Percentiles rank a stretch among this genome's conserved stretches.
Evolutionary conservation across 73 alveolate species (phyloP).

Genomic region (Paramecium caudatum): DNA sequence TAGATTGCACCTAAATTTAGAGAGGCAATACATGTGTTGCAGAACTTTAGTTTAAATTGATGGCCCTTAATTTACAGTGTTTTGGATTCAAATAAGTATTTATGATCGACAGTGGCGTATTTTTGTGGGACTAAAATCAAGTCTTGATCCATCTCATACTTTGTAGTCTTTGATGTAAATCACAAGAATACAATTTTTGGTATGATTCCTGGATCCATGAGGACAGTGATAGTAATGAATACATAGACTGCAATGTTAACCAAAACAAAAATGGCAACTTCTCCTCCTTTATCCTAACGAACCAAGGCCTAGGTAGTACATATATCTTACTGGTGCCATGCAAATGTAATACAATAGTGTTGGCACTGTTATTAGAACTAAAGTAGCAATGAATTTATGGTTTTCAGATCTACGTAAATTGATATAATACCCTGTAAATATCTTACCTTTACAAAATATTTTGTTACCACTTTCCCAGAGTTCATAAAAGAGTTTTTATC

Average conservation of each 20-base stretch:
- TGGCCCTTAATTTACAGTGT: constrained; percentile 43
- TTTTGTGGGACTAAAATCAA: constrained; percentile 68
- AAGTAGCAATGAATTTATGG: constrained; percentile 71
- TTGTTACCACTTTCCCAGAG: constrained; percentile 73
- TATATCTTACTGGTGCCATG: constrained; percentile 66
- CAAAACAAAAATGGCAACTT: constrained; percentile 36
- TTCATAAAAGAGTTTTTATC: constrained; percentile 56
- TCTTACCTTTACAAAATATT: constrained; percentile 60
- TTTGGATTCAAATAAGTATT: constrained; percentile 46
- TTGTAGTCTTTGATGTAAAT: constrained; percentile 15
- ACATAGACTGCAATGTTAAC: constrained; percentile 7
- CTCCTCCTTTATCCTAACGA: background rate
- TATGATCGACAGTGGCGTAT: constrained; percentile 2
- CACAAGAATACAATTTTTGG: constrained; percentile 71
- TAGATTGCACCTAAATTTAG: constrained; percentile 77
- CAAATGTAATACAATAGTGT: constrained; percentile 63
- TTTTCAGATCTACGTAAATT: constrained; percentile 71
- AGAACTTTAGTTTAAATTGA: constrained; percentile 71
- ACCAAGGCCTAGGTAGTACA: constrained; percentile 31
- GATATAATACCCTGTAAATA: constrained; percentile 68
- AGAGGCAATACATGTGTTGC: constrained; percentile 59
- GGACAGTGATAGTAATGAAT: constrained; percentile 46
- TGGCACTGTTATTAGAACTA: constrained; percentile 63
- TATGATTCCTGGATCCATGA: constrained; percentile 75
- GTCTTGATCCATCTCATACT: constrained; percentile 73